phyloP scores from a whole-genome alignment of 1,284 basidiomycete species.

The Rhodotorula sp. region DNA sequence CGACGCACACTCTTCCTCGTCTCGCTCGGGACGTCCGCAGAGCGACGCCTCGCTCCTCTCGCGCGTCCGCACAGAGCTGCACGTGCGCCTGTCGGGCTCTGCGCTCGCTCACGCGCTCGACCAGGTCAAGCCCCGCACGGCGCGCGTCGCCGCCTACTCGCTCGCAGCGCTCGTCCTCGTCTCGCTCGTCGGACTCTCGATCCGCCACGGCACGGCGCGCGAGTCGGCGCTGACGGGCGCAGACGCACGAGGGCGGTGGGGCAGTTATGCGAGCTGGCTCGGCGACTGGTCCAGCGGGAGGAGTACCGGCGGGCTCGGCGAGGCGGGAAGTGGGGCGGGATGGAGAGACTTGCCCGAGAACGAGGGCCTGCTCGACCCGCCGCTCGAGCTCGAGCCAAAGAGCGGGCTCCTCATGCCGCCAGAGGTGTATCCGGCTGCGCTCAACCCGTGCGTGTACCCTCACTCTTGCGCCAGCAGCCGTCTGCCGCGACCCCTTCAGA shows the following conservation, averaged over 20 bases:
- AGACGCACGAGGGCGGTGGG: conserved; percentile 11
- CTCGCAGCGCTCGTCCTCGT: conserved; percentile 1
- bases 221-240: neutral
- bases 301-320: neutral
- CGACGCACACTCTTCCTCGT: neutral
- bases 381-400: conserved; percentile 3
- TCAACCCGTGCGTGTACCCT: conserved; percentile 30
- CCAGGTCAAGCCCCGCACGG: conserved; percentile 4
- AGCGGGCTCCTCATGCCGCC: conserved; percentile 33
- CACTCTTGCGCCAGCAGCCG: neutral
- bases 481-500: neutral
- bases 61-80: neutral
- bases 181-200: neutral
- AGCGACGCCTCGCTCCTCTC: neutral
- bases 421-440: conserved; percentile 38
- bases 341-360: conserved; percentile 19
- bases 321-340: neutral
- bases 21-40: neutral
- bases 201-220: neutral
- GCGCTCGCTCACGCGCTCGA: neutral
- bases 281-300: neutral
- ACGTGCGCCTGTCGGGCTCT: neutral
- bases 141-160: conserved; percentile 5
- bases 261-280: conserved; percentile 3
- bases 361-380: conserved; percentile 24